Percentiles rank a stretch among this genome's conserved stretches.
Conservation (phyloP, 139 green algal species). For the Gonium pectorale region DNA sequence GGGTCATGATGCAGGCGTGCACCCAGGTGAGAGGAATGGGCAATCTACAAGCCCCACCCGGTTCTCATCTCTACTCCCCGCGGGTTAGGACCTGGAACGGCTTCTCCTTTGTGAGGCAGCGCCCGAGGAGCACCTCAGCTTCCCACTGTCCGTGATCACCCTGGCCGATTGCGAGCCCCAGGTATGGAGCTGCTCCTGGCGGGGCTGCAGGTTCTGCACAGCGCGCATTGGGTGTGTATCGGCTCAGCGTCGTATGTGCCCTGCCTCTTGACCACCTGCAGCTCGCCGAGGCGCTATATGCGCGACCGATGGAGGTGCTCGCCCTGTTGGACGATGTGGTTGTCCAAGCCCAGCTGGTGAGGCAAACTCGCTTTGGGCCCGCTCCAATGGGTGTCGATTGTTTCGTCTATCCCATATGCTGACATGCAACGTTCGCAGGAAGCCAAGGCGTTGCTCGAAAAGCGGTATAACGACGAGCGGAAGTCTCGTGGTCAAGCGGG, state of each 20-base stretch:
- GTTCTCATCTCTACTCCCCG: too few species aligned
- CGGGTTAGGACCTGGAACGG: slow-evolving; percentile 1
- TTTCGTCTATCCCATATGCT: too few species aligned
- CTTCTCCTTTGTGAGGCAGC: not conserved
- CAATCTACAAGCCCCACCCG: too few species aligned
- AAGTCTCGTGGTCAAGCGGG: too few species aligned
- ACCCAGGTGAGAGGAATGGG: not conserved
- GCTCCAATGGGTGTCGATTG: too few species aligned
- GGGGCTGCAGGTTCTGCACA: not conserved
- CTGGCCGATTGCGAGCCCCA: slow-evolving; percentile 18
- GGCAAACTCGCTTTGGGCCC: too few species aligned
- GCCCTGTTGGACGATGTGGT: not conserved
- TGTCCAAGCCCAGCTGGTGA: slow-evolving; percentile 5
- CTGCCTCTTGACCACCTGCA: too few species aligned
- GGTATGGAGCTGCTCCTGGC: not conserved
- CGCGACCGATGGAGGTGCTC: not conserved
- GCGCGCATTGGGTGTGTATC: not conserved
- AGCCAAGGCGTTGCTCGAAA: too few species aligned
- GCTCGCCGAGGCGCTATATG: slow-evolving; percentile 3
- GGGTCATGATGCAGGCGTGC: not conserved
- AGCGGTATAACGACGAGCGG: too few species aligned
- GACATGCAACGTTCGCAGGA: too few species aligned
- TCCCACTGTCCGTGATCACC: not conserved
- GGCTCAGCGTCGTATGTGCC: not conserved
- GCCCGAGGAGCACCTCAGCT: slow-evolving; percentile 8